These are phyloP conservation scores for Cladosporium sp. DNA, from an alignment of 2,329 filamentous ascomycete genomes.

Conservation along the genomic window DNA sequence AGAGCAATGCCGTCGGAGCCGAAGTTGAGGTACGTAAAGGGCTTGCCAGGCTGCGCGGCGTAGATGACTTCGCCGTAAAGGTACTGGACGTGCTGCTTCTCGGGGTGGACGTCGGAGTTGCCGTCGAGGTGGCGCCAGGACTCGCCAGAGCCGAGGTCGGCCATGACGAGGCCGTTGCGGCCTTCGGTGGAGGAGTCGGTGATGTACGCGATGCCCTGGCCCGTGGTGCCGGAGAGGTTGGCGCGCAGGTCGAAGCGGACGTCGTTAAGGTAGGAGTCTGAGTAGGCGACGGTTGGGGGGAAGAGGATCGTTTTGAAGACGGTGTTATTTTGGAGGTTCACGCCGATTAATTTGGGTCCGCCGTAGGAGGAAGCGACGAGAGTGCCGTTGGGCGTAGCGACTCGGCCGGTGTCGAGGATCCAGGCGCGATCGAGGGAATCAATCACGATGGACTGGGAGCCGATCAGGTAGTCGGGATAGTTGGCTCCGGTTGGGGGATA, in stretches of 20 bases:
- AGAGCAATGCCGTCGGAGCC: conserved; percentile 48
- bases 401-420: conserved; percentile 49
- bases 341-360: conserved; percentile 47
- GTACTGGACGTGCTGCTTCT: conserved; percentile 42
- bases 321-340: conserved; percentile 41
- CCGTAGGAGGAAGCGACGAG: conserved; percentile 41
- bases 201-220: conserved; percentile 47
- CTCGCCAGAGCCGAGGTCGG: conserved; percentile 44
- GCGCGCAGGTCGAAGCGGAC: conserved; percentile 48
- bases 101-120: conserved; percentile 35
- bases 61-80: conserved; percentile 46
- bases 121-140: conserved; percentile 46
- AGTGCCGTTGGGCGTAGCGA: conserved; percentile 36
- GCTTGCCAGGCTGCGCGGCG: conserved; percentile 30
- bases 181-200: conserved; percentile 46
- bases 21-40: conserved; percentile 36
- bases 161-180: conserved; percentile 45
- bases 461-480: conserved; percentile 45
- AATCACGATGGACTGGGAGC: conserved; percentile 48
- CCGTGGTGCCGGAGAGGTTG: conserved; percentile 32
- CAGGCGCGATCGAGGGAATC: conserved; percentile 46
- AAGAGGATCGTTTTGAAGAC: conserved; percentile 49
- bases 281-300: conserved; percentile 39
- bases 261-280: conserved; percentile 49
- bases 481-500: conserved; percentile 41